phyloP scores from a whole-genome alignment of 176 grass and related monocot genomes.

The Puya raimondii region DNA sequence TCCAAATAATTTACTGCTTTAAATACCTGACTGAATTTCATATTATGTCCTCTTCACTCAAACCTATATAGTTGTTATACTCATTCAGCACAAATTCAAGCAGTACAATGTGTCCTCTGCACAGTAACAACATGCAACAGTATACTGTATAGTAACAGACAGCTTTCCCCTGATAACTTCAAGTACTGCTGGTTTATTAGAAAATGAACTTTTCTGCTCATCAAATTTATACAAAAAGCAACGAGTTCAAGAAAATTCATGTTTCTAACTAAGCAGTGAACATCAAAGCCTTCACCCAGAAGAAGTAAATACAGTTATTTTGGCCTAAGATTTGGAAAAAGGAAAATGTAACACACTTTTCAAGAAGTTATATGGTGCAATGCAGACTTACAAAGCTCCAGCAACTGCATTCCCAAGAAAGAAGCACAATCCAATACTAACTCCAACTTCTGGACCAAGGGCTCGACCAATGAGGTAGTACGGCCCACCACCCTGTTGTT shows the following conservation, averaged over 20 bases:
- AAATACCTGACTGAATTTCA: too few relatives aligned
- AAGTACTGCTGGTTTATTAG: too few relatives aligned
- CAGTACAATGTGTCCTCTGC: too few relatives aligned
- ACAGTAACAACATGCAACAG: too few relatives aligned
- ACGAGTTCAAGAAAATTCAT: not conserved
- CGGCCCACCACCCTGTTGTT: constrained; percentile 79
- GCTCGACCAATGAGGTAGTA: constrained; percentile 99
- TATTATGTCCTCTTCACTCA: too few relatives aligned
- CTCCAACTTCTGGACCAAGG: constrained; percentile 99
- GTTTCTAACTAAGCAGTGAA: constrained; percentile 12
- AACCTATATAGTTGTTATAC: too few relatives aligned
- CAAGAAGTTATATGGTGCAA: constrained; percentile 14
- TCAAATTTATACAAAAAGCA: not conserved
- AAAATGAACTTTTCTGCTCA: not conserved
- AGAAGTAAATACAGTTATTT: constrained; percentile 4
- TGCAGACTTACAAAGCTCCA: constrained; percentile 76
- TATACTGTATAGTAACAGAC: too few relatives aligned
- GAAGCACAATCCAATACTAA: constrained; percentile 99
- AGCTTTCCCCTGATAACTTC: too few relatives aligned
- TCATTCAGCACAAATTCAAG: too few relatives aligned
- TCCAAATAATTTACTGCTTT: too few relatives aligned
- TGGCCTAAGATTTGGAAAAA: not conserved
- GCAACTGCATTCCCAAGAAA: constrained; percentile 98
- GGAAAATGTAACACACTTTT: not conserved
- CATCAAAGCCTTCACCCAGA: not conserved